Evolutionary conservation across 345 rosid species (phyloP).

Genomic region (Lumnitzera littorea): DNA sequence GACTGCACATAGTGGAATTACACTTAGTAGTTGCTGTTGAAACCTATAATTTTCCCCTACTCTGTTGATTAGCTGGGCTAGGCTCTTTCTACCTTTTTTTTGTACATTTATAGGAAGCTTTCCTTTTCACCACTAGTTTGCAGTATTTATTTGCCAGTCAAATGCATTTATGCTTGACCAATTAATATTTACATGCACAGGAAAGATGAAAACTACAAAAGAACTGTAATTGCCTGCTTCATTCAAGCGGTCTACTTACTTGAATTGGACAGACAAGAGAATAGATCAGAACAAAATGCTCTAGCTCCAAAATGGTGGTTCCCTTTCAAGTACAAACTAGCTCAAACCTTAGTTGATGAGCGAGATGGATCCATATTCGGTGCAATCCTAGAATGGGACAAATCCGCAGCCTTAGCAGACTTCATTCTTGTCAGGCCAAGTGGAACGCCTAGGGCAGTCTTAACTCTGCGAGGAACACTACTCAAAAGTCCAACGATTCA

Average conservation of each 20-base stretch:
- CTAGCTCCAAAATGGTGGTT: slow-evolving; percentile 97
- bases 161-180: no score
- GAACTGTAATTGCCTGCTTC: slow-evolving; percentile 88
- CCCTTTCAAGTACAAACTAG: slow-evolving; percentile 79
- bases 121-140: no score
- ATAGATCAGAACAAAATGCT: slow-evolving; percentile 43
- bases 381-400: slow-evolving; percentile 86
- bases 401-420: slow-evolving; percentile 76
- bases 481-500: slow-evolving; percentile 77
- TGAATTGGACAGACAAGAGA: slow-evolving; percentile 90
- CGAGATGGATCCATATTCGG: slow-evolving; percentile 89
- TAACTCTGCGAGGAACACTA: slow-evolving; percentile 77
- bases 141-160: no score
- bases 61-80: no score
- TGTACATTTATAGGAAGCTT: no score
- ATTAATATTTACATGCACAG: slow-evolving; percentile 20
- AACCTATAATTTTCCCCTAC: no score
- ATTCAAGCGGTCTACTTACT: slow-evolving; percentile 91
- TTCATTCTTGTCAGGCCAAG: slow-evolving; percentile 74
- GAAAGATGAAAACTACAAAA: slow-evolving; percentile 88
- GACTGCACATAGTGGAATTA: no score
- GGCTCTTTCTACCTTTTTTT: no score
- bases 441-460: slow-evolving; percentile 85
- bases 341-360: slow-evolving; percentile 61
- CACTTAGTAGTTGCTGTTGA: no score